Conservation (phyloP, 2,329 filamentous ascomycete species). For the Fusarium keratoplasticum region DNA sequence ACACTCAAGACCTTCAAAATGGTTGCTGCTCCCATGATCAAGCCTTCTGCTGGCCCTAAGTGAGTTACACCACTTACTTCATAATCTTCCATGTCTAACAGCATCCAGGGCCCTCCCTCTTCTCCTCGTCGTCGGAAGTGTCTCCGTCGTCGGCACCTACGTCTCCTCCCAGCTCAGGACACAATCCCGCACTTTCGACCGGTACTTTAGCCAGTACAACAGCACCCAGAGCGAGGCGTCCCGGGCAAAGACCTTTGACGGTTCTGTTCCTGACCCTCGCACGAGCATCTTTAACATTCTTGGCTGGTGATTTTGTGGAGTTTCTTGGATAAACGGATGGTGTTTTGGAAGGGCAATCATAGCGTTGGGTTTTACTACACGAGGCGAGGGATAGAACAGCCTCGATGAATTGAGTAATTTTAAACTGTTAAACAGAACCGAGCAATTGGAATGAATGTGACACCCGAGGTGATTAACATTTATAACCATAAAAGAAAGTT, state of each 20-base stretch:
- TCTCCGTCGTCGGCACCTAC: constrained; percentile 30
- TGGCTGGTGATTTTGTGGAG: constrained; percentile 27
- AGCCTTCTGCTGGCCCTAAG: constrained; percentile 31
- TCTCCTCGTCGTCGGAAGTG: constrained; percentile 39
- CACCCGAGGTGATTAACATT: not conserved
- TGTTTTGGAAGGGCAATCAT: constrained; percentile 14
- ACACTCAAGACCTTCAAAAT: constrained; percentile 25
- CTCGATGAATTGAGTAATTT: constrained; percentile 15
- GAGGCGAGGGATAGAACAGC: constrained; percentile 15
- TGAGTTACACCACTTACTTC: constrained; percentile 1
- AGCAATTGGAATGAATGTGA: not conserved
- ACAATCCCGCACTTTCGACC: constrained; percentile 38
- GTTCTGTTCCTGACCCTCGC: constrained; percentile 39
- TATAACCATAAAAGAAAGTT: not conserved
- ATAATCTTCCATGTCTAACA: constrained; percentile 6
- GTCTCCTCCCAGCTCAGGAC: constrained; percentile 33
- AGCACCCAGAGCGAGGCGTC: constrained; percentile 34
- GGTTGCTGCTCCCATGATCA: constrained; percentile 37
- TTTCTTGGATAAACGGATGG: not conserved
- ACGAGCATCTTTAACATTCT: constrained; percentile 43
- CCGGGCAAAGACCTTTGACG: constrained; percentile 35
- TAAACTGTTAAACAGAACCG: not conserved
- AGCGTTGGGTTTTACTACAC: not conserved
- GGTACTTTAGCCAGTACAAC: constrained; percentile 43
- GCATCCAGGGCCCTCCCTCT: constrained; percentile 33